Percentiles rank a stretch among this genome's conserved stretches.
phyloP scores from a whole-genome alignment of 2,329 filamentous ascomycete species.

The Xylariaceae sp. region DNA sequence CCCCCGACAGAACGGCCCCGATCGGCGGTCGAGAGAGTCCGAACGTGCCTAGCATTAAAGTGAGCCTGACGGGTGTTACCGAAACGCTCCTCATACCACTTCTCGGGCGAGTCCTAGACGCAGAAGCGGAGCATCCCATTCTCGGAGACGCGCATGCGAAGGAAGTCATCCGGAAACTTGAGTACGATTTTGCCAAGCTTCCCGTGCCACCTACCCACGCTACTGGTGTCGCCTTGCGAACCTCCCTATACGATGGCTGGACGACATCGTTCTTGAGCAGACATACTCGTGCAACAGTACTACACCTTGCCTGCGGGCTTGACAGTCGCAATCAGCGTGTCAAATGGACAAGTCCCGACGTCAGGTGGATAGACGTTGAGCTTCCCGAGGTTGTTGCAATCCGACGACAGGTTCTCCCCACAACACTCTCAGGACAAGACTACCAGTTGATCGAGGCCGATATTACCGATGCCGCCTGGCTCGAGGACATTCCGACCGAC shows the following conservation, averaged over 20 bases:
- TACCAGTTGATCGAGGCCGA: conserved; percentile 28
- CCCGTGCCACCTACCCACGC: conserved; percentile 11
- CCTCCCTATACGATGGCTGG: conserved; percentile 23
- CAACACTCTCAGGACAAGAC: conserved; percentile 18
- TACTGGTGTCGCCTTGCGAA: conserved; percentile 13
- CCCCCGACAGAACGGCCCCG: no score
- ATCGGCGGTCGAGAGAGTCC: no score
- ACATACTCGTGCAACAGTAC: conserved; percentile 24
- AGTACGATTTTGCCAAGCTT: conserved; percentile 22
- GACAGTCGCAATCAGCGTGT: conserved; percentile 28
- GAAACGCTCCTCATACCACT: conserved; percentile 25
- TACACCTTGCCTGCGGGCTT: conserved; percentile 32
- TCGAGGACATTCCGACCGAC: conserved; percentile 28
- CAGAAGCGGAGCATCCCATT: conserved; percentile 14
- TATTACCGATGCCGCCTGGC: conserved; percentile 27
- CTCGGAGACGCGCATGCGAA: conserved; percentile 20
- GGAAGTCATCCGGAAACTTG: conserved; percentile 18
- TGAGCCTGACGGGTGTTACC: conserved; percentile 19
- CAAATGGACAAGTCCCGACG: conserved; percentile 14
- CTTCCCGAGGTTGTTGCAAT: conserved; percentile 33
- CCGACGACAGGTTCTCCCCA: conserved; percentile 23
- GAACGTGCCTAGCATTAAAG: conserved; percentile 4
- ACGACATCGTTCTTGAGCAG: conserved; percentile 22
- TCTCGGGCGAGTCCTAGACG: conserved; percentile 22
- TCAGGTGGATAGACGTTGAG: conserved; percentile 34